Evolutionary conservation across 352 stramenopile genomes (phyloP), one percentile per base, ranked within the genome.

Genomic region (Phytopythium oedochilum): DNA sequence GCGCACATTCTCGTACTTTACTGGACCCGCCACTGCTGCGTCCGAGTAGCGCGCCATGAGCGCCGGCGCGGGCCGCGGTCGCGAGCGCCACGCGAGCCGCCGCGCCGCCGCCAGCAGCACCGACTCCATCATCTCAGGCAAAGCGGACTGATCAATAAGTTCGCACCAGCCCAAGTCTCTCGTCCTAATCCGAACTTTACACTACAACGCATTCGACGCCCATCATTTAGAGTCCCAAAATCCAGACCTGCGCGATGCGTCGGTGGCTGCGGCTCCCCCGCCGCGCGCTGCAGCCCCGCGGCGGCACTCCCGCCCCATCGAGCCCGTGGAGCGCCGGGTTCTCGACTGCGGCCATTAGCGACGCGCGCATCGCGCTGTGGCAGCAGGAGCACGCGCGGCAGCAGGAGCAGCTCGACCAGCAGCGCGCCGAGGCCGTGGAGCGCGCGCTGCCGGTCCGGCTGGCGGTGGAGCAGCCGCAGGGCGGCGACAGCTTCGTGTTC

Each of bases 1-100:
- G 53, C 83, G 83, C 43, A 89, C 75, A 48, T 88, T 63, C 26
- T 88, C 70, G 60, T 84, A 88, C 68, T 79, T 83, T 25, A 57
- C 47, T 25, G 66, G 35, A 35, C 45, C 38, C 5, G 42, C 36
- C 7, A 45, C 28, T 18, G 32, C 28, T 43, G 4, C 47, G 46
- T 59, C 31, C 7, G 48, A 55, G 51, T 44, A 55, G 31, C 48
- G 48, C 11, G 34, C 48, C 31, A 22, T 34, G 22, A 32, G 31
- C 48, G 8, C 18, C 2, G 46, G 54, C 32, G 14, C 3, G 4
- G 20, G 6, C 31, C 43, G 9, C 11, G 9, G 29, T 5, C 10
- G 31, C 25, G 23, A 14, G 26, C 45, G 31, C 18, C 42, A 25
- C 22, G 23, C 43, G 23, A 60, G 43, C 40, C 35, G 51, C 29